Conservation (phyloP, 2,329 filamentous ascomycete species). For the Tolypocladium paradoxum region DNA sequence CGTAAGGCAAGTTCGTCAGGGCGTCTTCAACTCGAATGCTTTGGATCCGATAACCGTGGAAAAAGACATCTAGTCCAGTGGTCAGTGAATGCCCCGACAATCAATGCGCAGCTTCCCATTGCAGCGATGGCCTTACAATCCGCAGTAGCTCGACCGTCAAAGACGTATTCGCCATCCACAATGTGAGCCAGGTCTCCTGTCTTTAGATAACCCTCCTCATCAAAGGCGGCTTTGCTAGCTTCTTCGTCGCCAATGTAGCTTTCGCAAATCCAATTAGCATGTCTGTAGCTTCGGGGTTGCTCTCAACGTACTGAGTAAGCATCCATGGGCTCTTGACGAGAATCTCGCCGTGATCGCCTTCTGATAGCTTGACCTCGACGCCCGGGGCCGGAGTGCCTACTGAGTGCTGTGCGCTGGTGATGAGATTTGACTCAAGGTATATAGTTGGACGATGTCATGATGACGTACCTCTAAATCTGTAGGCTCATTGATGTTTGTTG, state of each 20-base stretch:
- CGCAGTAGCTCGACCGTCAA: constrained; percentile 8
- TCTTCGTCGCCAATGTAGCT: constrained; percentile 39
- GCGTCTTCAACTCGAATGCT: constrained; percentile 8
- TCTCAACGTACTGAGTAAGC: constrained; percentile 7
- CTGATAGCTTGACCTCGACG: constrained; percentile 5
- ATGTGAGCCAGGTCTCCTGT: constrained; percentile 78
- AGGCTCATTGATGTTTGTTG: constrained; percentile 1
- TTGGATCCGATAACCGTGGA: constrained; percentile 5
- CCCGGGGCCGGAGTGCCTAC: constrained; percentile 3
- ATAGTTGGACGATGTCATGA: too few relatives aligned
- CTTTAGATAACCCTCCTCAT: constrained; percentile 81
- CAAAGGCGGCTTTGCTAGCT: constrained; percentile 68
- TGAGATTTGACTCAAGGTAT: too few relatives aligned
- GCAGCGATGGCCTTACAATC: constrained; percentile 8
- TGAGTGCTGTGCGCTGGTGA: not conserved
- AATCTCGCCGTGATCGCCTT: constrained; percentile 10
- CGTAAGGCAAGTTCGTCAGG: constrained; percentile 8
- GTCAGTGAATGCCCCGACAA: not conserved
- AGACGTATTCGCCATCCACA: constrained; percentile 22
- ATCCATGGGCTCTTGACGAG: constrained; percentile 8
- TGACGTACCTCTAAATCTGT: not conserved
- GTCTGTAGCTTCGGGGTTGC: too few relatives aligned
- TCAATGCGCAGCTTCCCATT: not conserved
- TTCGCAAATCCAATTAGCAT: not conserved
- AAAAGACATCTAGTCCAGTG: constrained; percentile 3